A percentile compares a stretch with the other conserved stretches of the same genome.
These are phyloP conservation scores for Kodamaea fungicola DNA, from an alignment of 1,139 yeast species.

Conservation along the genomic window DNA sequence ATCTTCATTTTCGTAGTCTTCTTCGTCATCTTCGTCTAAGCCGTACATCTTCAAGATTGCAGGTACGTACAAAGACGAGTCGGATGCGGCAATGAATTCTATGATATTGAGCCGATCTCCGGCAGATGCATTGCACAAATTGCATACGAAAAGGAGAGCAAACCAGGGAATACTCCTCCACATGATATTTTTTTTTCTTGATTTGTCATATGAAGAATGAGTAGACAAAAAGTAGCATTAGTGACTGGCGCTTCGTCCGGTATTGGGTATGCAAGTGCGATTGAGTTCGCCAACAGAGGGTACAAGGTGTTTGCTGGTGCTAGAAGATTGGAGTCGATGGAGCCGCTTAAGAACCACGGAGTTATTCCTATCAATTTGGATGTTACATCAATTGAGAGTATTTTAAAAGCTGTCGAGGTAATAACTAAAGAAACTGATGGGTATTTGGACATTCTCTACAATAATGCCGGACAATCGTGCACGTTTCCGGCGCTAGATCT, in stretches of 20 bases:
- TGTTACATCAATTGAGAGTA: conserved; percentile 52
- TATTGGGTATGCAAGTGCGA: conserved; percentile 66
- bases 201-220: not conserved
- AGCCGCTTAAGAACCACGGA: conserved; percentile 42
- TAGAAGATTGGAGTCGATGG: conserved; percentile 63
- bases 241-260: conserved; percentile 85
- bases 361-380: conserved; percentile 39
- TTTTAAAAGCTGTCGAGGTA: conserved; percentile 37
- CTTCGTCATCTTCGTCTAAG: conserved; percentile 26
- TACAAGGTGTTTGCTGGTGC: conserved; percentile 73
- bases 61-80: conserved; percentile 48
- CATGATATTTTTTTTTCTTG: too few relatives aligned
- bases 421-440: conserved; percentile 18
- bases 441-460: conserved; percentile 57
- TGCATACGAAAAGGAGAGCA: too few relatives aligned
- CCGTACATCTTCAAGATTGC: conserved; percentile 38
- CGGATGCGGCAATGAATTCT: conserved; percentile 52
- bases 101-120: conserved; percentile 34
- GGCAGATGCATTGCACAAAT: too few relatives aligned
- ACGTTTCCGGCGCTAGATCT: conserved; percentile 71
- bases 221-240: conserved; percentile 18
- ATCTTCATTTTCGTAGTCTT: conserved; percentile 7
- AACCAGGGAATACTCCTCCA: too few relatives aligned
- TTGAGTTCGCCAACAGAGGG: conserved; percentile 61
- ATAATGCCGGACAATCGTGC: conserved; percentile 68